These are phyloP conservation scores for Lathyrus oleraceus DNA, from an alignment of 306 rosid species.

Conservation along the genomic window DNA sequence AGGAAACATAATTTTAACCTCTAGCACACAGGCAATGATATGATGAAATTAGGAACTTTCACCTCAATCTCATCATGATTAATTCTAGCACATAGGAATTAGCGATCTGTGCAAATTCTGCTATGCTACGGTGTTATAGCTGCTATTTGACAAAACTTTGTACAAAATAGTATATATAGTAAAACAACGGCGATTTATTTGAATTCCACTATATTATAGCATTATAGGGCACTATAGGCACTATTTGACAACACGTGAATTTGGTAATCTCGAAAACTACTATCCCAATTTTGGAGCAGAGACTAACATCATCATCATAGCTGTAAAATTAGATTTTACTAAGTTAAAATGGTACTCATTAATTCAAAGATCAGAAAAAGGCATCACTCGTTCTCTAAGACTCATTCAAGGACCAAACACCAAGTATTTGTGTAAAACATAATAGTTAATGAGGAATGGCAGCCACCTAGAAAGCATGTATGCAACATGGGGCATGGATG, in stretches of 20 bases:
- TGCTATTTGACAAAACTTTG: too few relatives aligned
- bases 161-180: too few relatives aligned
- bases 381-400: not conserved
- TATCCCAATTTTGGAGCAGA: not conserved
- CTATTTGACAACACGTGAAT: not conserved
- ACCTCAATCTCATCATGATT: not conserved
- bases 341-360: not conserved
- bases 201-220: too few relatives aligned
- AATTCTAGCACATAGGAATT: too few relatives aligned
- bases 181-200: too few relatives aligned
- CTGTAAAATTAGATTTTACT: not conserved
- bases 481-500: not conserved
- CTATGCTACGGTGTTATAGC: too few relatives aligned
- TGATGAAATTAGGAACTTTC: not conserved
- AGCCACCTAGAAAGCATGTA: not conserved
- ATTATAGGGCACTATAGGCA: too few relatives aligned
- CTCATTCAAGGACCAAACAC: not conserved
- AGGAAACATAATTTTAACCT: not conserved
- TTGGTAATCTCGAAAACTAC: not conserved
- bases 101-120: too few relatives aligned
- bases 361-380: not conserved
- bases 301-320: not conserved
- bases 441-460: not conserved
- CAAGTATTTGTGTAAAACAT: not conserved
- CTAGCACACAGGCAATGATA: not conserved